Evolutionary conservation across 2,329 filamentous ascomycete species (phyloP).

Genomic region (Pestalotiopsis sp.): DNA sequence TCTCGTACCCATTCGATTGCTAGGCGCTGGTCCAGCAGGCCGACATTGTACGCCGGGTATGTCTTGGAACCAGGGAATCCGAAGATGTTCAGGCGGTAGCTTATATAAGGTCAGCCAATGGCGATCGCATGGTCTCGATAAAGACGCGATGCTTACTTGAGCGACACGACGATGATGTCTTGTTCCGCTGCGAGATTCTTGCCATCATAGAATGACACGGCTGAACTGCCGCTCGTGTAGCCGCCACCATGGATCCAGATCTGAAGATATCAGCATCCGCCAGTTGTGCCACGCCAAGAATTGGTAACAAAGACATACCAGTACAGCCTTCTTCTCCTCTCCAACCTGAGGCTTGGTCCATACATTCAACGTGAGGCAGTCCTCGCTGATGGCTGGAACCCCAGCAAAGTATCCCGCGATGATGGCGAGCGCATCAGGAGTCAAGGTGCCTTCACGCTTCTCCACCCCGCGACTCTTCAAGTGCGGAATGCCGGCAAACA

Average conservation of each 20-base stretch:
- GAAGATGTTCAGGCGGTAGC: conserved; percentile 12
- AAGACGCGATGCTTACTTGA: neutral
- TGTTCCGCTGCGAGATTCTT: conserved; percentile 6
- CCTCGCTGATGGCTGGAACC: conserved; percentile 11
- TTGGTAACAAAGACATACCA: neutral
- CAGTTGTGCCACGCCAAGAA: neutral
- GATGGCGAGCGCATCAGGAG: neutral
- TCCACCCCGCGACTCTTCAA: neutral
- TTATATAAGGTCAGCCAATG: neutral
- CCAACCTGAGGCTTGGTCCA: conserved; percentile 29
- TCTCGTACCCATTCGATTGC: conserved; percentile 59
- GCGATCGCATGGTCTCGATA: too few species aligned
- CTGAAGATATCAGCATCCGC: neutral
- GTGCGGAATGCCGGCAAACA: neutral
- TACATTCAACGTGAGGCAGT: conserved; percentile 40
- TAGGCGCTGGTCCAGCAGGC: conserved; percentile 49
- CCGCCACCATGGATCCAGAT: conserved; percentile 8
- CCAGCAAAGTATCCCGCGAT: conserved; percentile 13
- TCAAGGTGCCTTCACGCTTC: neutral
- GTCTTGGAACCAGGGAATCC: conserved; percentile 7
- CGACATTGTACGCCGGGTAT: conserved; percentile 43
- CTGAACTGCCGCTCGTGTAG: neutral
- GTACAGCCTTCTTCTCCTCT: neutral
- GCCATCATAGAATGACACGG: conserved; percentile 4
- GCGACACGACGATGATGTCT: conserved; percentile 3